Evolutionary conservation across 768 basidiomycete genomes (phyloP).

Genomic region (Tephrocybe sp.): DNA sequence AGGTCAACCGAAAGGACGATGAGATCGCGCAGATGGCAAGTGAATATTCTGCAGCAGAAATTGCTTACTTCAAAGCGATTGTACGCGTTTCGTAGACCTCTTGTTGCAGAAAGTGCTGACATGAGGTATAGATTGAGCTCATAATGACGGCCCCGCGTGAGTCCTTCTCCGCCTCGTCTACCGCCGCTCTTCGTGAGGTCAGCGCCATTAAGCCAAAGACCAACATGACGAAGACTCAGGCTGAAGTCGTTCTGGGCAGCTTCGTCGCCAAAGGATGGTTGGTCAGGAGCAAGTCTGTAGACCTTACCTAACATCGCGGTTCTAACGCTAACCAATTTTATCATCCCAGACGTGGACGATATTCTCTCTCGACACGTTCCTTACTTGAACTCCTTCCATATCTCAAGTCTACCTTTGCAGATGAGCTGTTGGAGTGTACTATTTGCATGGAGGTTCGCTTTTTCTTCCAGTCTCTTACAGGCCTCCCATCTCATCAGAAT

Average conservation of each 20-base stretch:
- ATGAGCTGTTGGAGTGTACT: slow-evolving; percentile 71
- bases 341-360: slow-evolving; percentile 56
- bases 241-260: slow-evolving; percentile 68
- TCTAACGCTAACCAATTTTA: slow-evolving; percentile 2
- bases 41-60: slow-evolving; percentile 77
- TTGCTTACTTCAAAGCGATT: slow-evolving; percentile 81
- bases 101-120: not conserved
- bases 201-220: slow-evolving; percentile 52
- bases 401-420: slow-evolving; percentile 69
- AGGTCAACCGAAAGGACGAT: slow-evolving; percentile 84
- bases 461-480: not conserved
- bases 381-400: slow-evolving; percentile 74
- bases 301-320: not conserved
- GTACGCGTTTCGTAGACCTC: slow-evolving; percentile 43
- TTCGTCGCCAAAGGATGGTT: slow-evolving; percentile 87
- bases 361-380: slow-evolving; percentile 74
- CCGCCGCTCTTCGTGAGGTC: slow-evolving; percentile 75
- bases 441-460: slow-evolving; percentile 65
- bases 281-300: slow-evolving; percentile 66
- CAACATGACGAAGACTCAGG: slow-evolving; percentile 75
- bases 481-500: not conserved
- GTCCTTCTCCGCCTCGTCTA: slow-evolving; percentile 74
- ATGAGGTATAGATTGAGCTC: slow-evolving; percentile 66
- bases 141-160: slow-evolving; percentile 81
- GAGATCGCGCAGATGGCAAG: slow-evolving; percentile 84